phyloP scores from a whole-genome alignment of 768 basidiomycete genomes.

The Coprinopsis marcescibilis region DNA sequence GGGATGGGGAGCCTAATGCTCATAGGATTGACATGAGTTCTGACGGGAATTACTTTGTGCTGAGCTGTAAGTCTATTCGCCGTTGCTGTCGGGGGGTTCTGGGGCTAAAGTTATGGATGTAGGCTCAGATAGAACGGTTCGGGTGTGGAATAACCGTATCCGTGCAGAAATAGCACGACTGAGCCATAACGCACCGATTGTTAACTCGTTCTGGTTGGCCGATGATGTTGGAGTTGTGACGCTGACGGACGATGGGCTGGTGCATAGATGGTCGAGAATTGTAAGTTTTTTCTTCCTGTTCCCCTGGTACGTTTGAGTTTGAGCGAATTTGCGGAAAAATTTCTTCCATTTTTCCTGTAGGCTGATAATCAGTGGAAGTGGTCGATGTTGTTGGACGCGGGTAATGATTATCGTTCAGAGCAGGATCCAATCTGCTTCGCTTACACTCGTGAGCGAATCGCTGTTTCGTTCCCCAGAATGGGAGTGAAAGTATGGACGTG shows the following conservation, averaged over 20 bases:
- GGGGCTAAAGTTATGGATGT: not conserved
- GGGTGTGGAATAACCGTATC: constrained; percentile 52
- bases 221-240: constrained; percentile 50
- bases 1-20: constrained; percentile 43
- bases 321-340: not conserved
- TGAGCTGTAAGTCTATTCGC: constrained; percentile 50
- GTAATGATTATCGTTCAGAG: constrained; percentile 27
- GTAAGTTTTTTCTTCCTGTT: constrained; percentile 29
- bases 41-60: constrained; percentile 51
- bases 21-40: constrained; percentile 43
- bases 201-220: constrained; percentile 55
- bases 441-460: constrained; percentile 51
- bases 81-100: not conserved
- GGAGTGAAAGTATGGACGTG: constrained; percentile 65
- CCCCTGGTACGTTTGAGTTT: too few species aligned
- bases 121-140: constrained; percentile 57
- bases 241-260: constrained; percentile 50
- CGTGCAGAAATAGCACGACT: constrained; percentile 51
- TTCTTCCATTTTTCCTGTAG: constrained; percentile 19
- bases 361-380: constrained; percentile 50
- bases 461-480: constrained; percentile 51
- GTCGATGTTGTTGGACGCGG: constrained; percentile 49
- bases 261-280: constrained; percentile 54
- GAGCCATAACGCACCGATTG: constrained; percentile 42
- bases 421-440: constrained; percentile 47